phyloP scores from a whole-genome alignment of 2,329 filamentous ascomycete species.

The Aspergillus brunneoviolaceus region DNA sequence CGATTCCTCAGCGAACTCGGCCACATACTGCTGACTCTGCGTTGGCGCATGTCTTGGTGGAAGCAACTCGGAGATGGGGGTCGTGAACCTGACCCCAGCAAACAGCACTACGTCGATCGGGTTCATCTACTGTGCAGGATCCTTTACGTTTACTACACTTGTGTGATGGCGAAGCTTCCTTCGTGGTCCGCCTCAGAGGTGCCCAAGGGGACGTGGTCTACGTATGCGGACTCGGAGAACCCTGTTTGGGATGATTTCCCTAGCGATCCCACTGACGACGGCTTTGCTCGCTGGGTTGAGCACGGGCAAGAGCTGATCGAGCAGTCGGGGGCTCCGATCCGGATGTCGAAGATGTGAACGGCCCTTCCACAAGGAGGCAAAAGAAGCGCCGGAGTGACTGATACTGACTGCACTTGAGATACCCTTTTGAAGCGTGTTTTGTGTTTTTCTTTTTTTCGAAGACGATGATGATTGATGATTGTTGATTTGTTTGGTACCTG shows the following conservation, averaged over 20 bases:
- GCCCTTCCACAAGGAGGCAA: background rate
- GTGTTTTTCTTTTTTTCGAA: background rate
- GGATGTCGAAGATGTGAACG: conserved; percentile 27
- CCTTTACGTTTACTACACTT: conserved; percentile 49
- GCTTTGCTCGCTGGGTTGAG: conserved; percentile 44
- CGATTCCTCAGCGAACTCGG: conserved; percentile 43
- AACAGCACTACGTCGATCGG: conserved; percentile 42
- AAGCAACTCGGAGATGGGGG: conserved; percentile 42
- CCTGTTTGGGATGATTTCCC: conserved; percentile 47
- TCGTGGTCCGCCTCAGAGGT: conserved; percentile 39
- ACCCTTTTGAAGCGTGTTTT: conserved; percentile 30
- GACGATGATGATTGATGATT: conserved; percentile 28
- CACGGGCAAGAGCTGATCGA: conserved; percentile 41
- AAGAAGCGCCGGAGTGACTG: conserved; percentile 25
- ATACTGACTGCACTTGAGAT: conserved; percentile 35
- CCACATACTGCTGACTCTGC: conserved; percentile 43
- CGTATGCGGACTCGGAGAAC: conserved; percentile 43
- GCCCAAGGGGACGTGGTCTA: conserved; percentile 42
- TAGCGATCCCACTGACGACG: conserved; percentile 36
- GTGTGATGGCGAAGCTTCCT: conserved; percentile 42
- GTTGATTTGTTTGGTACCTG: background rate
- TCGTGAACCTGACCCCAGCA: conserved; percentile 33
- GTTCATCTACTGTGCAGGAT: conserved; percentile 45
- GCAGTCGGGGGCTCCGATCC: conserved; percentile 39
- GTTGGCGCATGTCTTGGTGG: conserved; percentile 50